Evolutionary conservation across 1,139 yeast species (phyloP), one percentile per base, ranked within the genome.

Genomic region (Geotrichum australiense): DNA sequence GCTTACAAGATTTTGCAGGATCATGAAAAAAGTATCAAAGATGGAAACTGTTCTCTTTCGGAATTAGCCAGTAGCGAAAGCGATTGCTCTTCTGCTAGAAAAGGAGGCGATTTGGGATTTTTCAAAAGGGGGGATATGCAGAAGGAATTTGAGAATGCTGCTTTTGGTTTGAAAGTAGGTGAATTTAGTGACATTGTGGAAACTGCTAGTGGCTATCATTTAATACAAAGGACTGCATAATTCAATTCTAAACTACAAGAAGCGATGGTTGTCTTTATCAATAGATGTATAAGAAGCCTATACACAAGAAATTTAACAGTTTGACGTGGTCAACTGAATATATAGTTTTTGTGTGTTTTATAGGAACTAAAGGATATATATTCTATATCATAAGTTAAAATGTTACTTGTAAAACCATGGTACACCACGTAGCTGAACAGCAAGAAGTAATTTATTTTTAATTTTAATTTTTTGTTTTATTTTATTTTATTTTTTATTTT

Each of bases 91-190:
- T 82, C 94, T 7, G 94, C 84, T 53, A 69, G 81, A 35, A 78
- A 85, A 55, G 87, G 87, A 21, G 98, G 98, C 34, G 98, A 91
- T 60, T 70, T 91, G 55, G 98, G 98, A 0, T 78, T 67, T 58
- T 91, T 91, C 58, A 86, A 84, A 19, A 76, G 73, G 47, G 96
- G 96, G 28, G 89, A 81, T 56, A 91, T 91, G 98, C 97, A 91
- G 61, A 95, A 95, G 35, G 68, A 80, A 46, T 91, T 91, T 57
- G 98, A 91, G 60, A 79, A 79, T 47, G 94, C 94, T 2, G 81
- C 96, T 0, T 89, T 82, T 59, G 78, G 66, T 6, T 68, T 91
- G 52, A 76, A 84, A 53, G 79, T 87, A 8, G 96, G 95, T 14
- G 94, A 87, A 58, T 63, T 84, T 41, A 81, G 94, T 56, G 83